Base-by-base conservation (phyloP, 371 early-diverging fungal genomes). In the Coemansia sp. region DNA sequence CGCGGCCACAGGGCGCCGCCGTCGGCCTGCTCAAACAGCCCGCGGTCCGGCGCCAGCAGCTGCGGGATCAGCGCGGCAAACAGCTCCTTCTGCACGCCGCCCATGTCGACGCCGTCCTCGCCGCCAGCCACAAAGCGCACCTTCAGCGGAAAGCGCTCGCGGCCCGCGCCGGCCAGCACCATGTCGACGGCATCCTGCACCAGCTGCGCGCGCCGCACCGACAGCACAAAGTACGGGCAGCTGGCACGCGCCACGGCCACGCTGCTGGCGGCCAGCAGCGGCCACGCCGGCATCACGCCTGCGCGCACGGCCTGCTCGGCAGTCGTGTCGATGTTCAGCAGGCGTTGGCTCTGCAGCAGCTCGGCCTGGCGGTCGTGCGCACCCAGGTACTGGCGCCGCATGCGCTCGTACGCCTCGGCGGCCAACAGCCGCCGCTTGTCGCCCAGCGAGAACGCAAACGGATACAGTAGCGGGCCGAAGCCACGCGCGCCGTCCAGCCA, bases 21-120 rank as follows among this genome's bases (percentile, higher is more conserved):
- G 48, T 78, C 65, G 9, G 78, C 35, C 53, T 40, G 63, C 42
- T 43, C 64, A 65, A 79, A 79, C n/a, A 79, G 57, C 2, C 79
- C 79, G 32, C 61, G 49, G 26, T 68, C 65, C 11, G 79, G 79
- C 9, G 62, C 34, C 40, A 80, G 56, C n/a, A 77, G 62, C 54
- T 52, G 49, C 5, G 70, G 59, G 11, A 80, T 31, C 43, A 80
- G 49, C 39, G 45, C 57, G 10, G 78, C 63, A 48, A 77, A 75
- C 53, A 78, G 63, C 57, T 80, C 80, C 64, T 79, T 79, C 40
- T 79, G 68, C 53, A 91, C 90, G 35, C 96, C 95, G 50, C 98
- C 98, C 77, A 92, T 89, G 66, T 97, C 98, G 67, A 89, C 83
- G 11, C 93, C 94, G 65, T 92, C 90, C 69, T 94, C 94, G 39